Evolutionary conservation across 345 rosid genomes (phyloP).

Genomic region (Lagerstroemia speciosa): DNA sequence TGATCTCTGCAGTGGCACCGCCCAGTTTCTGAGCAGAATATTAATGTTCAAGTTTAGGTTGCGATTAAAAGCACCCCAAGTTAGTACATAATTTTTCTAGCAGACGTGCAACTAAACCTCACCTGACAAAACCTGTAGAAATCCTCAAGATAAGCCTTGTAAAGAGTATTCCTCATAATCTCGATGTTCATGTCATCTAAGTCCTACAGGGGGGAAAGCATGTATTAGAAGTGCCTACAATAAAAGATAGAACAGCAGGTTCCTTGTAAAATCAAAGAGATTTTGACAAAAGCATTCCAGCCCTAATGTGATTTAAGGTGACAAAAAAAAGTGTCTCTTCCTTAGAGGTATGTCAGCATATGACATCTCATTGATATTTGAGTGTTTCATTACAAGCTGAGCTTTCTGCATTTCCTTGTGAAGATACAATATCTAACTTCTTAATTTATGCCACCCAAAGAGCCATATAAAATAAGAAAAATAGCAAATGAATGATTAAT

Average conservation of each 20-base stretch:
- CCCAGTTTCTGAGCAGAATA: slow-evolving; percentile 67
- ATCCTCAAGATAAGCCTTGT: slow-evolving; percentile 95
- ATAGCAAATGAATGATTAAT: too few relatives aligned
- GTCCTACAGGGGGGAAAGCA: slow-evolving; percentile 34
- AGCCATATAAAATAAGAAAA: neutral
- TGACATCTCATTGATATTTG: neutral
- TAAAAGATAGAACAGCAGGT: too few relatives aligned
- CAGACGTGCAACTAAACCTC: slow-evolving; percentile 5
- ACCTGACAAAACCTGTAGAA: slow-evolving; percentile 97
- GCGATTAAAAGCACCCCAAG: neutral
- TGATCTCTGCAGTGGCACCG: slow-evolving; percentile 92
- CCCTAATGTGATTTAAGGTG: neutral
- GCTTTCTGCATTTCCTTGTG: neutral
- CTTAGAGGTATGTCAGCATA: neutral
- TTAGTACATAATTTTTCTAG: neutral
- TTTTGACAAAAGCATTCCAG: neutral
- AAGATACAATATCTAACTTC: neutral
- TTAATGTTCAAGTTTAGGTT: neutral
- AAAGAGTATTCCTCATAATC: slow-evolving; percentile 92
- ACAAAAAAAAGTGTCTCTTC: neutral
- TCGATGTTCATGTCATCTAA: slow-evolving; percentile 98
- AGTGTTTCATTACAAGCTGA: neutral
- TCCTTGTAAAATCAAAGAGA: neutral
- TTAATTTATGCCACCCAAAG: neutral
- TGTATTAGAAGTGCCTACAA: neutral